phyloP scores from a whole-genome alignment of 495 filamentous ascomycete genomes.

The Chaetomium cochliodes region DNA sequence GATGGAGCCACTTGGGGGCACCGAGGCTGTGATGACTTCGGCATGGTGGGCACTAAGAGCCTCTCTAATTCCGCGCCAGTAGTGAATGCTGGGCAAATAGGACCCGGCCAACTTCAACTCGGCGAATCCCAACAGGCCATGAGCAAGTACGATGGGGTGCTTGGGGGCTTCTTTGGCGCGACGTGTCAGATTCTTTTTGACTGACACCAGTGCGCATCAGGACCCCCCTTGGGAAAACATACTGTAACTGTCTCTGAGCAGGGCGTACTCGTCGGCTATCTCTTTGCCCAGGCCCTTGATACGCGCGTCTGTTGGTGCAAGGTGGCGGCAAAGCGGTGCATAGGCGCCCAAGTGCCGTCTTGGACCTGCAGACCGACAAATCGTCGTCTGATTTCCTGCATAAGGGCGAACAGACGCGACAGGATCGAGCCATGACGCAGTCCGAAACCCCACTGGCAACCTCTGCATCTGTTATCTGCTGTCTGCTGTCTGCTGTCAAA shows the following conservation, averaged over 20 bases:
- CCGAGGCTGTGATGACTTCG: slow-evolving; percentile 76
- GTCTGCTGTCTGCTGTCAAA: neutral
- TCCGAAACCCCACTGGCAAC: neutral
- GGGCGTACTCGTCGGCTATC: slow-evolving; percentile 77
- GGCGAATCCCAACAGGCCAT: slow-evolving; percentile 89
- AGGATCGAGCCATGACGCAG: neutral
- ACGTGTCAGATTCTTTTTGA: neutral
- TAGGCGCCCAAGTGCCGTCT: slow-evolving; percentile 19
- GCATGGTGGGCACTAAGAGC: slow-evolving; percentile 68
- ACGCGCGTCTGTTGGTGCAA: slow-evolving; percentile 45
- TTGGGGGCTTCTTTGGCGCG: slow-evolving; percentile 55
- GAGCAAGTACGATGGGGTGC: slow-evolving; percentile 77
- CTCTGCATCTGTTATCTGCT: neutral
- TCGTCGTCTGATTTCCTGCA: slow-evolving; percentile 17
- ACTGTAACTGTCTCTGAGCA: slow-evolving; percentile 70
- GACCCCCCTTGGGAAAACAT: neutral
- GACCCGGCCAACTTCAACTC: slow-evolving; percentile 71
- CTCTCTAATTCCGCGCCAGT: slow-evolving; percentile 89
- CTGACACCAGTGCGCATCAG: neutral
- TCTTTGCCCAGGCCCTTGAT: slow-evolving; percentile 59
- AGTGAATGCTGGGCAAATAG: slow-evolving; percentile 73
- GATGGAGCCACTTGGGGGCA: slow-evolving; percentile 77
- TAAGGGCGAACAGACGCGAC: neutral
- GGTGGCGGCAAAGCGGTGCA: slow-evolving; percentile 11
- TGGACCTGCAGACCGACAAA: slow-evolving; percentile 2